These are phyloP conservation scores for Dryas alaskensis DNA, from an alignment of 306 rosid species.

Conservation along the genomic window DNA sequence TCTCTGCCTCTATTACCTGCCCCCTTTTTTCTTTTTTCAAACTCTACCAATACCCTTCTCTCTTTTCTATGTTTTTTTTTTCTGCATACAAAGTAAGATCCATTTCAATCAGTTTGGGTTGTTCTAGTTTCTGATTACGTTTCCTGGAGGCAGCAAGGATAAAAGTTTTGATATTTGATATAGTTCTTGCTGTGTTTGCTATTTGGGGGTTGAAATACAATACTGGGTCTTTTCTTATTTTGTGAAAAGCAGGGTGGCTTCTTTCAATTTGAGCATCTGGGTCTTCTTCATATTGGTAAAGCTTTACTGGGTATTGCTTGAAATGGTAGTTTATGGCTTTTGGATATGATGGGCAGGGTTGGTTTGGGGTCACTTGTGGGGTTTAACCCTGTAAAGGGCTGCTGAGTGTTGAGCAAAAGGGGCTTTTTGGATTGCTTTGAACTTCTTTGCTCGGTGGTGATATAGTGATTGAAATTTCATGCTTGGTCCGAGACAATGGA, in stretches of 20 bases:
- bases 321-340: slow-evolving; percentile 33
- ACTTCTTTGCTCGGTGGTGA: slow-evolving; percentile 32
- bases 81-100: slow-evolving; percentile 42
- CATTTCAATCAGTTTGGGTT: slow-evolving; percentile 37
- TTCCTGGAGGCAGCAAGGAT: slow-evolving; percentile 34
- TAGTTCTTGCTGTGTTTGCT: slow-evolving; percentile 26
- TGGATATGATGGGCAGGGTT: slow-evolving; percentile 39
- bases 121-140: slow-evolving; percentile 23
- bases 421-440: slow-evolving; percentile 30
- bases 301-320: slow-evolving; percentile 42
- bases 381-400: slow-evolving; percentile 16
- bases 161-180: slow-evolving; percentile 36
- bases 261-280: slow-evolving; percentile 51
- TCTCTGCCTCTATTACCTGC: slow-evolving; percentile 47
- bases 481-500: slow-evolving; percentile 71
- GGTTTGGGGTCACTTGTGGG: slow-evolving; percentile 30
- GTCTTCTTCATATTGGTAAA: slow-evolving; percentile 31
- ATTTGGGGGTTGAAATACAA: slow-evolving; percentile 28
- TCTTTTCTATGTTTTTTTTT: slow-evolving; percentile 32
- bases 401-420: slow-evolving; percentile 25
- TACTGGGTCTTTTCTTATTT: slow-evolving; percentile 28
- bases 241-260: slow-evolving; percentile 25
- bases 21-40: slow-evolving; percentile 33
- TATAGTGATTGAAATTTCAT: slow-evolving; percentile 44
- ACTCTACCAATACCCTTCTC: slow-evolving; percentile 31